Base-by-base conservation (phyloP, 1,284 basidiomycete species). In the Pisolithus thermaeus region DNA sequence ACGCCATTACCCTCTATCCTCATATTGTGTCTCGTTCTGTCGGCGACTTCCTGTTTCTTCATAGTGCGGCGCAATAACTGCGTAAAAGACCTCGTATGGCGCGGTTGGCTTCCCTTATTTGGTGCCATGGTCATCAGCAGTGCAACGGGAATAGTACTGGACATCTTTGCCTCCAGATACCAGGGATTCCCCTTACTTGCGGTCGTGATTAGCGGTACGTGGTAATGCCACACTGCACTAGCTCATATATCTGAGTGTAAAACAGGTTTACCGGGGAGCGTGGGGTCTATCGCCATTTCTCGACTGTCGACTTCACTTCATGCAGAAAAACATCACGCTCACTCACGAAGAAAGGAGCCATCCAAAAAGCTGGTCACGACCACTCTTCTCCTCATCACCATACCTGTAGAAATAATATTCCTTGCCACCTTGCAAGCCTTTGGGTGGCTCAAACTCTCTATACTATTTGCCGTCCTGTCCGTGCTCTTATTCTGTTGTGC, bases 71-170 rank as follows among this genome's bases (percentile, higher is more conserved):
- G 79, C 1, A 94, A 94, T 64, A 69, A 72, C 38, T 73, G 81
- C 59, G 86, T 90, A 14, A 75, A 77, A 51, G 78, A 81, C 30
- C 79, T 97, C 1, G 74, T 97, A 18, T 80, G 76, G 44, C 81
- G 90, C 47, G 93, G 94, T 0, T 99, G 96, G 96, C 72, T 79
- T 1, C 94, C 96, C 0, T 76, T 99, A 2, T 84, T 98, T 56
- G 82, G 84, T 9, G 95, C 96, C 1, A 97, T 98, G 92, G 72
- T 87, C 51, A 93, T 98, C 61, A 92, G 90, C 59, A 90, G 85
- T 46, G 91, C 84, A 0, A 91, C 96, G 0, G 96, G 96, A 0
- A 84, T 98, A 59, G 87, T 97, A 0, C 80, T 99, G 14, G 92
- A 97, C 61, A 76, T 80, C 45, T 97, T 95, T 56, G 94, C 97